Conservation (phyloP, 345 rosid genomes). For the Corymbia maculata region DNA sequence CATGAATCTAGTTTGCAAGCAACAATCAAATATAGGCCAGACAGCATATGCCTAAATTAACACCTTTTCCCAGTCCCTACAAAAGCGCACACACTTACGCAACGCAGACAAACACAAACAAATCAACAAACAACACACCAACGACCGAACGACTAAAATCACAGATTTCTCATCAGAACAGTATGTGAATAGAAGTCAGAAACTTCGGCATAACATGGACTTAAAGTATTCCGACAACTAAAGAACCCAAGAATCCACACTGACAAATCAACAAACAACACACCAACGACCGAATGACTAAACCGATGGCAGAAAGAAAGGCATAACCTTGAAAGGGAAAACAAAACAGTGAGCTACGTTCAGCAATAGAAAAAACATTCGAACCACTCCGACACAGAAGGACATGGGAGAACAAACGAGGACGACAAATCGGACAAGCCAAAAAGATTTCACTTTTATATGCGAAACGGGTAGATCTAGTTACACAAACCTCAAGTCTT, state of each 20-base stretch:
- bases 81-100: background rate
- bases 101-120: background rate
- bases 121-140: too few relatives aligned
- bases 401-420: background rate
- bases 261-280: background rate
- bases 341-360: background rate
- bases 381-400: background rate
- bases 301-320: background rate
- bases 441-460: too few relatives aligned
- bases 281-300: background rate
- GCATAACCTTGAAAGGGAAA: background rate
- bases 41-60: background rate
- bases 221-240: background rate
- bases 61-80: background rate
- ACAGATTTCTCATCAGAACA: background rate
- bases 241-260: background rate
- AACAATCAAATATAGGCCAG: background rate
- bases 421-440: background rate
- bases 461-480: background rate
- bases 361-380: background rate
- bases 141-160: too few relatives aligned
- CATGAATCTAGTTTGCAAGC: background rate
- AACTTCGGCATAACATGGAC: background rate
- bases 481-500: conserved; percentile 1
- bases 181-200: background rate